These are phyloP conservation scores for Austropuccinia psidii DNA, from an alignment of 1,284 basidiomycete species.

Conservation along the genomic window DNA sequence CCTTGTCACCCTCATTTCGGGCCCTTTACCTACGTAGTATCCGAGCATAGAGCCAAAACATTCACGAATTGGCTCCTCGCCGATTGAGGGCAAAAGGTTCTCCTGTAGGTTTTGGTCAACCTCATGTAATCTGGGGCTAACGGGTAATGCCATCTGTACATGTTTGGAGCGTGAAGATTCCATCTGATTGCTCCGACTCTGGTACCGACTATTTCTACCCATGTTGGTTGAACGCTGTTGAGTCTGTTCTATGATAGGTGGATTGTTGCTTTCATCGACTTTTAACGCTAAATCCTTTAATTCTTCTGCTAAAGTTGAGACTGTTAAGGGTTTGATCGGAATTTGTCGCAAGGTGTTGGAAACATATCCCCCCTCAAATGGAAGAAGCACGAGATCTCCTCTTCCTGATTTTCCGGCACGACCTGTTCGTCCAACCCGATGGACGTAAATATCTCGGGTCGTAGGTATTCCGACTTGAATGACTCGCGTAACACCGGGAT, in stretches of 20 bases:
- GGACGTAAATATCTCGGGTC: constrained; percentile 70
- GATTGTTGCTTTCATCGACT: constrained; percentile 55
- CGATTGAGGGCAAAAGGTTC: constrained; percentile 50
- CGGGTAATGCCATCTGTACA: constrained; percentile 37
- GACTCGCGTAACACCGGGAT: constrained; percentile 74
- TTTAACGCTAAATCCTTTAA: constrained; percentile 54
- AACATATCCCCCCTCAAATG: constrained; percentile 72
- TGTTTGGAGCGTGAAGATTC: neutral
- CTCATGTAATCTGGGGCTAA: constrained; percentile 42
- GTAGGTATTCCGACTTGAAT: constrained; percentile 81
- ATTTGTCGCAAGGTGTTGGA: constrained; percentile 60
- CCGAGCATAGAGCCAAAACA: constrained; percentile 67
- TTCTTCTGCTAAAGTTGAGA: constrained; percentile 54
- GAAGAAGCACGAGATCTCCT: constrained; percentile 76
- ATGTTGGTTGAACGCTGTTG: constrained; percentile 14
- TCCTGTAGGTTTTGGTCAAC: constrained; percentile 50
- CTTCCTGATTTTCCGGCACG: constrained; percentile 65
- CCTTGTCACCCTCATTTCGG: constrained; percentile 54
- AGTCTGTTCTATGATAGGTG: constrained; percentile 24
- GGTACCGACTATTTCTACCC: neutral
- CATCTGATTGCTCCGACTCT: neutral
- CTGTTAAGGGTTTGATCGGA: constrained; percentile 60
- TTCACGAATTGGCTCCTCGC: constrained; percentile 57
- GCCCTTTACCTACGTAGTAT: constrained; percentile 60
- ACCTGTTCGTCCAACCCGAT: constrained; percentile 85